Evolutionary conservation across 1,139 yeast species (phyloP).

Genomic region (Candida dubliniensis): DNA sequence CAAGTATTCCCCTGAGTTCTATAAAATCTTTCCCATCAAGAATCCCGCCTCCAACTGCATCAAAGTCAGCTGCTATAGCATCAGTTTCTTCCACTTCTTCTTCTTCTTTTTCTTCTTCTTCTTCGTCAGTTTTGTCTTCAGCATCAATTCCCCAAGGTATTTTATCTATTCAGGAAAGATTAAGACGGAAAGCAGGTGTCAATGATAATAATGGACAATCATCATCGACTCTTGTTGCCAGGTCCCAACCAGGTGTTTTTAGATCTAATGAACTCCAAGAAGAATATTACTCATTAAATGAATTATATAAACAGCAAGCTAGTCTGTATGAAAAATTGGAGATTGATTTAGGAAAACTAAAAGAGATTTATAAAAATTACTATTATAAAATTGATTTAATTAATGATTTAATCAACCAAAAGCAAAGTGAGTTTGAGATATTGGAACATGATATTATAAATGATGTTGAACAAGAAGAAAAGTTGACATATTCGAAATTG

Average conservation of each 20-base stretch:
- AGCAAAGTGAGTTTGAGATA: constrained; percentile 24
- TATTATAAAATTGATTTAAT: constrained; percentile 22
- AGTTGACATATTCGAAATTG: constrained; percentile 24
- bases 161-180: constrained; percentile 11
- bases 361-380: constrained; percentile 23
- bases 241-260: constrained; percentile 2
- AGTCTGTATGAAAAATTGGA: constrained; percentile 19
- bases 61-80: not conserved
- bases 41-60: constrained; percentile 12
- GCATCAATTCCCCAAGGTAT: constrained; percentile 10
- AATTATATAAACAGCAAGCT: constrained; percentile 12
- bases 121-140: constrained; percentile 1
- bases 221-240: not conserved
- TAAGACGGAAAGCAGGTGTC: constrained; percentile 11
- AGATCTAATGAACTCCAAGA: constrained; percentile 16
- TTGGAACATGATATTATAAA: constrained; percentile 29
- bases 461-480: constrained; percentile 30
- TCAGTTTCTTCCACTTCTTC: too few relatives aligned
- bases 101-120: constrained; percentile 4
- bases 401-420: constrained; percentile 18
- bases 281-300: constrained; percentile 17
- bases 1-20: constrained; percentile 7
- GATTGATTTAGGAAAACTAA: constrained; percentile 23
- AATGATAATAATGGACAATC: constrained; percentile 5
- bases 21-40: not conserved